Conservation (phyloP, 164 flowering plant species). For the Stephania japonica region DNA sequence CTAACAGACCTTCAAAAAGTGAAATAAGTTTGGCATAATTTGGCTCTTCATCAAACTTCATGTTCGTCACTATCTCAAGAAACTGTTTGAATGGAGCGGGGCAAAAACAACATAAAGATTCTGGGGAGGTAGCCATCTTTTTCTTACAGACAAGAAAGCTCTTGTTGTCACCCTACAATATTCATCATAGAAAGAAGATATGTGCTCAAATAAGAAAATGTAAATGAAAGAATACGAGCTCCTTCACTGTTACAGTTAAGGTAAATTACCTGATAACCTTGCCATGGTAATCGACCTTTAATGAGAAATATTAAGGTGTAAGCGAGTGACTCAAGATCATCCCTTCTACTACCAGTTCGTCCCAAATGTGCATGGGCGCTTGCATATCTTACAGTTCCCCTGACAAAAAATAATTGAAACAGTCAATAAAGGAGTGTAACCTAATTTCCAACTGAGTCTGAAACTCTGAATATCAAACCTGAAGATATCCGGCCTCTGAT, state of each 20-base stretch:
- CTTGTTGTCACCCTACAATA: slow-evolving; percentile 76
- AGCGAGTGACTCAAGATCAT: slow-evolving; percentile 88
- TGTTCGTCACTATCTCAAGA: slow-evolving; percentile 69
- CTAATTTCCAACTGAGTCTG: background rate
- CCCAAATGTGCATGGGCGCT: slow-evolving; percentile 95
- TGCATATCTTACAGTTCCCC: slow-evolving; percentile 89
- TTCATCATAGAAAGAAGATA: background rate
- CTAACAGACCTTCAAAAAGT: slow-evolving; percentile 63
- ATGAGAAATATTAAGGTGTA: slow-evolving; percentile 74
- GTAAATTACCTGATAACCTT: slow-evolving; percentile 66
- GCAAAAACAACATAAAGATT: slow-evolving; percentile 70
- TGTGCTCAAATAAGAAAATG: background rate
- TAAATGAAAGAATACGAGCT: background rate
- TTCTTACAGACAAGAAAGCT: slow-evolving; percentile 84
- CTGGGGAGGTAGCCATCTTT: slow-evolving; percentile 82
- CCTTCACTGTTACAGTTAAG: background rate
- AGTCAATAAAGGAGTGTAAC: background rate
- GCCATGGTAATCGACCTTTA: slow-evolving; percentile 88
- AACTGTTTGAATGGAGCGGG: slow-evolving; percentile 70
- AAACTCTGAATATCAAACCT: slow-evolving; percentile 38
- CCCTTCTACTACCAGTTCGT: slow-evolving; percentile 84
- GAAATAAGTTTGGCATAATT: slow-evolving; percentile 69
- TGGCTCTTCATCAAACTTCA: slow-evolving; percentile 95
- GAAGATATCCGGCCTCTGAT: slow-evolving; percentile 87
- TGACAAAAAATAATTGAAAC: slow-evolving; percentile 18